Conservation (phyloP, 2,329 filamentous ascomycete species). For the Epicoccum sorghinum region DNA sequence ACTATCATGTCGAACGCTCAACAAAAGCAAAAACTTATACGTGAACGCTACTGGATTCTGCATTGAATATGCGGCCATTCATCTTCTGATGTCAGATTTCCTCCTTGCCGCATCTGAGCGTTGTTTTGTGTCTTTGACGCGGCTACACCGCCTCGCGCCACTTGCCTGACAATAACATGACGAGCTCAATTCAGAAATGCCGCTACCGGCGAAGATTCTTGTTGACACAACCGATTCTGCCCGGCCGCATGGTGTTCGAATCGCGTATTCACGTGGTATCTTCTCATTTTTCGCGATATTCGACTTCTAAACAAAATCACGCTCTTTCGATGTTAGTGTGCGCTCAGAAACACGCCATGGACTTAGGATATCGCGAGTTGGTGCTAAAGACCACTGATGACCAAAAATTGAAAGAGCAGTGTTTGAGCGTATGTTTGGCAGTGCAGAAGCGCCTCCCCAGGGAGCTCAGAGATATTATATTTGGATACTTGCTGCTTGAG, state of each 20-base stretch:
- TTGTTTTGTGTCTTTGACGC: neutral
- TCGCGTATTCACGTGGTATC: neutral
- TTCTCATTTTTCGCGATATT: conserved; percentile 5
- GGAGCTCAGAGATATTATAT: conserved; percentile 19
- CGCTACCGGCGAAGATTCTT: conserved; percentile 13
- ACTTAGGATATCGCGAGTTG: neutral
- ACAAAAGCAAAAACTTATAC: conserved; percentile 1
- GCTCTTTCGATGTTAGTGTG: conserved; percentile 1
- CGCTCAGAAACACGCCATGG: neutral
- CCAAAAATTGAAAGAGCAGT: neutral
- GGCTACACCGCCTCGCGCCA: conserved; percentile 16
- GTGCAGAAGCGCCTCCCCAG: conserved; percentile 14
- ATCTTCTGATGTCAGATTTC: neutral
- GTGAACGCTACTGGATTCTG: neutral
- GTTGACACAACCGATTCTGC: conserved; percentile 6
- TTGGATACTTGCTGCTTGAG: conserved; percentile 13
- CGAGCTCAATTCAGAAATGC: conserved; percentile 4
- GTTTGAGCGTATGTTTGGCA: conserved; percentile 6
- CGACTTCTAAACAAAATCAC: conserved; percentile 1
- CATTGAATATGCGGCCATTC: neutral
- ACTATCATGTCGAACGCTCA: neutral
- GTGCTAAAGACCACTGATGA: neutral
- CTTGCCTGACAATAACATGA: conserved; percentile 16
- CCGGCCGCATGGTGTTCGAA: neutral
- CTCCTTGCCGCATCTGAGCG: neutral